Evolutionary conservation across 2,329 filamentous ascomycete species (phyloP), one percentile per base, ranked within the genome.

Genomic region (Cadophora sp.): DNA sequence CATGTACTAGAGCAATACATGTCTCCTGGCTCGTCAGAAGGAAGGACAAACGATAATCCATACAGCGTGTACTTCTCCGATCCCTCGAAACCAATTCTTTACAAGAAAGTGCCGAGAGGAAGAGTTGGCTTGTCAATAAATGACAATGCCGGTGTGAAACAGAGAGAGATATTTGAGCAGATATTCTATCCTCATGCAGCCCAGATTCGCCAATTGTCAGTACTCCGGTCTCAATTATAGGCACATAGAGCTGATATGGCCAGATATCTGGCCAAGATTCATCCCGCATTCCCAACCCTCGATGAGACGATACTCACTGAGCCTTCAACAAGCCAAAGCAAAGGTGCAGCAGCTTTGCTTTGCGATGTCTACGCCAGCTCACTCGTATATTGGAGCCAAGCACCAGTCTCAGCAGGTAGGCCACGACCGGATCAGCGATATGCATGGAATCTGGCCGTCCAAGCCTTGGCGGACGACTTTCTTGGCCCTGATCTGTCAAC

Each of bases 1-100:
- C 86, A 89, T 64, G 82, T 89, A 12, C 80, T 89, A 56, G 84
- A 87, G n/a, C 83, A 86, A 62, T 88, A 87, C 66, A 82, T 89
- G 67, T 83, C 83, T 22, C 74, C 29, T 76, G 77, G 68, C 73
- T 78, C 7, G 73, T 14, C 63, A 26, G 12, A 40, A 77, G 76
- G 9, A 14, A 40, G 78, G 76, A 8, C 71, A 65, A 26, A 81
- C 69, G 78, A 80, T 55, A 80, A 82, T 68, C 63, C 61, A 53
- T 66, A 69, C 65, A 60, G 31, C 0, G 70, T 84, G 9, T 85
- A 85, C 66, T 84, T 81, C 1, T 80, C 78, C 37, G 82, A 85
- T 1, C 81, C 80, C 34, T 83, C 81, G 69, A 79, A 81, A 1
- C 84, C 84, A 1, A 69, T 85, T 22, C 74, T 79, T 4, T 77